Conservation (phyloP, 495 filamentous ascomycete genomes). For the Aspergillus cristatus region DNA sequence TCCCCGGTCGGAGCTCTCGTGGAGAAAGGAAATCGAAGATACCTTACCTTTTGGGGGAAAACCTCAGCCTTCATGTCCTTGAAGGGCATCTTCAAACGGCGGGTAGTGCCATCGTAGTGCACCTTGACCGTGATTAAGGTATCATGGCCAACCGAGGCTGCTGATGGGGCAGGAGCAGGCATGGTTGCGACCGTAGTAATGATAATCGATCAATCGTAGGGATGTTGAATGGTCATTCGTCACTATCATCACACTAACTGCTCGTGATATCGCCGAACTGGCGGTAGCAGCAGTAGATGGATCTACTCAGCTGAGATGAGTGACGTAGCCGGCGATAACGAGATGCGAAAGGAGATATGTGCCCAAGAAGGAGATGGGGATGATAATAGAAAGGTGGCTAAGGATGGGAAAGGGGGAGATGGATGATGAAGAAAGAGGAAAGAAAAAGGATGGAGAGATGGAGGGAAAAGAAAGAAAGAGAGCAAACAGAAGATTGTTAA, state of each 20-base stretch:
- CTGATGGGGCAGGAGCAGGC: conserved; percentile 21
- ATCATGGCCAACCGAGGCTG: conserved; percentile 46
- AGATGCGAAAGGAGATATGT: neutral
- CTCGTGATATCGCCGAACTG: conserved; percentile 1
- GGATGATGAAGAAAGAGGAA: neutral
- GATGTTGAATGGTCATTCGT: too few relatives aligned
- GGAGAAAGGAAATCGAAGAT: conserved; percentile 19
- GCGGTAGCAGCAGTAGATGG: neutral
- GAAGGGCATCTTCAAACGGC: conserved; percentile 84
- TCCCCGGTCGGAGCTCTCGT: conserved; percentile 28
- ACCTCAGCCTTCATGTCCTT: conserved; percentile 68
- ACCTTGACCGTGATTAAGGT: conserved; percentile 83
- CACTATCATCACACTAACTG: too few relatives aligned
- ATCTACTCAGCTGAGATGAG: neutral
- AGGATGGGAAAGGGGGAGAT: conserved; percentile 3
- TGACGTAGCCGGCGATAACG: conserved; percentile 1
- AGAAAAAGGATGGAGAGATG: conserved; percentile 1
- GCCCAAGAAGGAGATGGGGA: neutral
- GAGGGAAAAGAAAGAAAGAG: neutral
- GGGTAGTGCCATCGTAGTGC: conserved; percentile 58
- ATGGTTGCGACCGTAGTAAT: conserved; percentile 16
- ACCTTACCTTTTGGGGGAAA: conserved; percentile 76
- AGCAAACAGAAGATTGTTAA: too few relatives aligned
- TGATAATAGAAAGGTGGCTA: neutral
- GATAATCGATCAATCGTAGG: too few relatives aligned